Base-by-base conservation (phyloP, 495 filamentous ascomycete species). In the Penicillium argentinense region DNA sequence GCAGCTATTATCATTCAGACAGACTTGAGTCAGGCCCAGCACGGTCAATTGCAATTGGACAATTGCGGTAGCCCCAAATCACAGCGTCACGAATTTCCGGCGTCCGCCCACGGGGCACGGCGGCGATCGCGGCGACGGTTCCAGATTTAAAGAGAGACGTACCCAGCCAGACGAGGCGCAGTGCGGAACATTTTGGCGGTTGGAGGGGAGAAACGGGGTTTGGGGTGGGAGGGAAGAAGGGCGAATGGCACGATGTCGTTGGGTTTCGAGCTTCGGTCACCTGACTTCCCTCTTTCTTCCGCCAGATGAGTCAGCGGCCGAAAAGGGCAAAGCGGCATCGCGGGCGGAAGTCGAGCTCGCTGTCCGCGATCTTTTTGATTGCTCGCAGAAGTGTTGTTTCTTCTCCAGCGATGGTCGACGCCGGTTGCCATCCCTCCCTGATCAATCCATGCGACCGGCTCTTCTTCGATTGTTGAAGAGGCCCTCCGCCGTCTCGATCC, bases 391-490 rank as follows among this genome's bases (percentile, higher is more conserved):
- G 9, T 22, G 7, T 51, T 45, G 9, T 2, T 16, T 37, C 24
- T 32, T 49, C 24, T 33, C 27, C 34, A 27, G 42, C 47, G 45
- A 34, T 34, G 28, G 22, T 26, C 36, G 30, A 43, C 39, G 29
- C 39, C 52, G 43, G 43, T 45, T 47, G 37, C 34, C 39, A 51
- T 49, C 42, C 39, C 37, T 42, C 36, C 19, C 48, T 42, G 39
- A 47, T 50, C 58, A 52, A 57, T 47, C 42, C 55, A 80, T 80
- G 76, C 71, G 75, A 54, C 75, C 74, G 64, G 74, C 75, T 64
- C 62, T 78, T 62, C 68, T 74, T 64, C 71, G 74, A 69, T 62
- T 80, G 43, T 60, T 78, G 64, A 69, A 69, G 66, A 71, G 75
- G 69, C 75, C 75, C 46, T 72, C 72, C 46, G 66, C 73, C 57